Evolutionary conservation across 2,329 filamentous ascomycete species (phyloP).

Genomic region (Hypoxylon sp.): DNA sequence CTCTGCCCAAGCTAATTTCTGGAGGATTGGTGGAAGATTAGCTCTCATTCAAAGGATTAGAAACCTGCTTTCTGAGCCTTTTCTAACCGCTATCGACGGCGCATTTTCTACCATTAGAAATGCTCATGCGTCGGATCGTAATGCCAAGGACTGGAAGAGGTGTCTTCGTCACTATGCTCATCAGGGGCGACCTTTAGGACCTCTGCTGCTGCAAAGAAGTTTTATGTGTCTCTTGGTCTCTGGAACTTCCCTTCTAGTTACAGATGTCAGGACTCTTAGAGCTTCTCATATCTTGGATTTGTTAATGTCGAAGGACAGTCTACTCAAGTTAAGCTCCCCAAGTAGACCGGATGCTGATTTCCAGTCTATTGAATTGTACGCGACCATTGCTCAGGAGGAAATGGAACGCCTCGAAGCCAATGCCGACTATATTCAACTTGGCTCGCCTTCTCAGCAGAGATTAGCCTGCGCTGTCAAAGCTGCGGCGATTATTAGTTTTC

Average conservation of each 20-base stretch:
- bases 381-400: conserved; percentile 82
- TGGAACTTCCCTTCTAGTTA: conserved; percentile 80
- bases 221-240: conserved; percentile 89
- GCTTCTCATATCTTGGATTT: conserved; percentile 79
- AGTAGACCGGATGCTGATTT: conserved; percentile 67
- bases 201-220: conserved; percentile 90
- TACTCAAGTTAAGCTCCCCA: conserved; percentile 61
- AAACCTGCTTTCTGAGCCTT: conserved; percentile 83
- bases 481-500: conserved; percentile 82
- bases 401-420: conserved; percentile 90
- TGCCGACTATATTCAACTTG: conserved; percentile 89
- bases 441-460: conserved; percentile 87
- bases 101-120: conserved; percentile 93
- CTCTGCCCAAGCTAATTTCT: conserved; percentile 83
- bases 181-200: conserved; percentile 84
- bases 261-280: conserved; percentile 71
- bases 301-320: conserved; percentile 72
- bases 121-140: conserved; percentile 74
- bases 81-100: conserved; percentile 88
- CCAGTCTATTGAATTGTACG: conserved; percentile 73
- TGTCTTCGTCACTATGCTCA: conserved; percentile 87
- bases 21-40: conserved; percentile 81
- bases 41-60: conserved; percentile 80
- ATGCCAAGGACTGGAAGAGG: conserved; percentile 88
- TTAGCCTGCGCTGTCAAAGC: conserved; percentile 90